Evolutionary conservation across 2,329 filamentous ascomycete genomes (phyloP).

Genomic region (Nemania sp.): DNA sequence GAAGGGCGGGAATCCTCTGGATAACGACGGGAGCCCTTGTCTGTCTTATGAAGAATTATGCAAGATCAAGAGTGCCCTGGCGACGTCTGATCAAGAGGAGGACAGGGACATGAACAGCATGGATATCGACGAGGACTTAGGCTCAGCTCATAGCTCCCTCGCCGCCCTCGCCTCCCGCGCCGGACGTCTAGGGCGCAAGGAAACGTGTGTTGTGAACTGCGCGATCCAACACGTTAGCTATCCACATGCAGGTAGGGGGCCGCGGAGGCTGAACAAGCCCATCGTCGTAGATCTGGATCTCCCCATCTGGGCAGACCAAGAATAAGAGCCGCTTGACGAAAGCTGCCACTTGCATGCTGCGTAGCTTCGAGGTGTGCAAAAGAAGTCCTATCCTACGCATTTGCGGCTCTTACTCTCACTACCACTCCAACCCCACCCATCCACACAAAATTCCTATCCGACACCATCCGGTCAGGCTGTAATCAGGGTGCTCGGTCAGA

Average conservation of each 20-base stretch:
- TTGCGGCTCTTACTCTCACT: slow-evolving; percentile 3
- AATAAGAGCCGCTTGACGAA: too few relatives aligned
- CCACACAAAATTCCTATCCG: too few relatives aligned
- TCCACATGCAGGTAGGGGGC: slow-evolving; percentile 55
- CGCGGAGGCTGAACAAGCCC: slow-evolving; percentile 73
- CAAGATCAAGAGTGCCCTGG: too few relatives aligned
- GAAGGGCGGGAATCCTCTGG: slow-evolving; percentile 46
- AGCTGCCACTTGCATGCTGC: too few relatives aligned
- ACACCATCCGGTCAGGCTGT: too few relatives aligned
- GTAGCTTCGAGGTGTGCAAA: too few relatives aligned
- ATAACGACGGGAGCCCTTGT: slow-evolving; percentile 47
- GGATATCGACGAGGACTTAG: slow-evolving; percentile 47
- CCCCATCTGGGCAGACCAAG: slow-evolving; percentile 53
- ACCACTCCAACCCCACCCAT: too few relatives aligned
- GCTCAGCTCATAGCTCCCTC: slow-evolving; percentile 47
- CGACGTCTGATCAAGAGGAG: neutral
- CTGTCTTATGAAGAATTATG: neutral
- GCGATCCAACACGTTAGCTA: slow-evolving; percentile 71
- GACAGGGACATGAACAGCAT: slow-evolving; percentile 34
- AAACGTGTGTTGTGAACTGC: slow-evolving; percentile 82
- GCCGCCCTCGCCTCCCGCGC: slow-evolving; percentile 45
- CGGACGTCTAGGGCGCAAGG: slow-evolving; percentile 53
- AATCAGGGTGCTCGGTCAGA: neutral
- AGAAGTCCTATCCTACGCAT: neutral
- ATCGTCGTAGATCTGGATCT: slow-evolving; percentile 83